Base-by-base conservation (phyloP, 2,329 filamentous ascomycete species). In the Xylariaceae sp. region DNA sequence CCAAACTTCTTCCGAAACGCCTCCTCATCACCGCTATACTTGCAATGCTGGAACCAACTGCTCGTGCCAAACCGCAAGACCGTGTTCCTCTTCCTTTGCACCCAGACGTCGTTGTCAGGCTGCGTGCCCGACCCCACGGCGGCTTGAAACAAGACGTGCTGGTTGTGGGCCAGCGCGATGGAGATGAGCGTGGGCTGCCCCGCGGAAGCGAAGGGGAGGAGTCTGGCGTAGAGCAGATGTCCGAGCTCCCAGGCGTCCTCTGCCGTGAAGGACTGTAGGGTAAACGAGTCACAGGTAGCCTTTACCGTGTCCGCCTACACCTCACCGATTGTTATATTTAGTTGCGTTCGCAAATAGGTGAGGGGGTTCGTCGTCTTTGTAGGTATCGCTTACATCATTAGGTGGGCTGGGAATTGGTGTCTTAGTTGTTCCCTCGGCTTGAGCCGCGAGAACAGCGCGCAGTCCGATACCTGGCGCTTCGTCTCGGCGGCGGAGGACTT, bases 81-180 rank as follows among this genome's bases (percentile, higher is more conserved):
- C 0, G 88, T 88, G 56, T 85, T 85, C 12, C 87, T 78, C 79
- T 95, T 94, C 29, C 90, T 79, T 33, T 79, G 74, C 19, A 91
- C 87, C 88, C 87, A 91, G 24, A 75, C 75, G 71, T 90, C 87
- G 67, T 90, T 88, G 72, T 94, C 91, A 0, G 89, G 87, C 58
- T 82, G 79, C 4, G 86, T 84, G 6, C 90, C 90, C 0, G 84
- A 76, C 36, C 88, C 83, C 0, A 87, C 88, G 3, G 83, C 85
- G 56, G 80, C 78, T 71, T 92, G 89, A 78, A 92, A 94, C 17
- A 94, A 75, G 1, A 85, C 78, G 66, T 89, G 87, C 45, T 74
- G 71, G 64, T 73, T 74, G 67, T 83, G 82, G 55, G 84, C 78
- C n/a, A 87, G 79, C 28, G 82, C 77, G 73, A 91, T 89, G 68